Evolutionary conservation across 2,329 filamentous ascomycete genomes (phyloP).

Genomic region (Colletotrichum cuscutae): DNA sequence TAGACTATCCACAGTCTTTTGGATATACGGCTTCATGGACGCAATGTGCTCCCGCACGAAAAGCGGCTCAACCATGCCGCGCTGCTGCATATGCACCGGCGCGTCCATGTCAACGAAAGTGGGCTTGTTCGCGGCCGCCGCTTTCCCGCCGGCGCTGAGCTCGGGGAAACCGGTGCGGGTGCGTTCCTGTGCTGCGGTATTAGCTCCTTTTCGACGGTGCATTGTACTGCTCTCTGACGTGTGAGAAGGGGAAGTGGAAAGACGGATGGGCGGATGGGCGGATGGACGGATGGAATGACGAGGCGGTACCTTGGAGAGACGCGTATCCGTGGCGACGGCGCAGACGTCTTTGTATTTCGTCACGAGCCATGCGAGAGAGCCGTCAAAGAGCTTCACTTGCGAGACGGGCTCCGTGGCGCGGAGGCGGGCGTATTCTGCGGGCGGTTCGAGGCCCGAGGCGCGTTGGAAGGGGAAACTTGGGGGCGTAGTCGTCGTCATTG

Average conservation of each 20-base stretch:
- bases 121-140: slow-evolving; percentile 58
- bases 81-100: slow-evolving; percentile 57
- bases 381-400: slow-evolving; percentile 57
- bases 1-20: slow-evolving; percentile 55
- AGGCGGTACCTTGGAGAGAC: slow-evolving; percentile 55
- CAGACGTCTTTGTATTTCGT: slow-evolving; percentile 60
- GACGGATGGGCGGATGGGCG: too few relatives aligned
- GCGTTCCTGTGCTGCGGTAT: slow-evolving; percentile 43
- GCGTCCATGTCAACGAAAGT: slow-evolving; percentile 64
- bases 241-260: too few relatives aligned
- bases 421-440: slow-evolving; percentile 55
- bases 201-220: not conserved
- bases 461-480: slow-evolving; percentile 52
- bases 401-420: slow-evolving; percentile 56
- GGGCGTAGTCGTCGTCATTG: slow-evolving; percentile 20
- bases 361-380: slow-evolving; percentile 57
- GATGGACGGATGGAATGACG: not conserved
- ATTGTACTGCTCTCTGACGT: not conserved
- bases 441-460: slow-evolving; percentile 51
- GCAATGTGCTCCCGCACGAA: slow-evolving; percentile 53
- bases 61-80: slow-evolving; percentile 56
- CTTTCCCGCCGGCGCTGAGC: slow-evolving; percentile 56
- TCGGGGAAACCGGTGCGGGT: slow-evolving; percentile 57
- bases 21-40: slow-evolving; percentile 55
- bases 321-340: slow-evolving; percentile 53